Percentiles rank a stretch among this genome's conserved stretches.
Evolutionary conservation across 2,329 filamentous ascomycete genomes (phyloP).

Genomic region (Incumbomyces delicatus): DNA sequence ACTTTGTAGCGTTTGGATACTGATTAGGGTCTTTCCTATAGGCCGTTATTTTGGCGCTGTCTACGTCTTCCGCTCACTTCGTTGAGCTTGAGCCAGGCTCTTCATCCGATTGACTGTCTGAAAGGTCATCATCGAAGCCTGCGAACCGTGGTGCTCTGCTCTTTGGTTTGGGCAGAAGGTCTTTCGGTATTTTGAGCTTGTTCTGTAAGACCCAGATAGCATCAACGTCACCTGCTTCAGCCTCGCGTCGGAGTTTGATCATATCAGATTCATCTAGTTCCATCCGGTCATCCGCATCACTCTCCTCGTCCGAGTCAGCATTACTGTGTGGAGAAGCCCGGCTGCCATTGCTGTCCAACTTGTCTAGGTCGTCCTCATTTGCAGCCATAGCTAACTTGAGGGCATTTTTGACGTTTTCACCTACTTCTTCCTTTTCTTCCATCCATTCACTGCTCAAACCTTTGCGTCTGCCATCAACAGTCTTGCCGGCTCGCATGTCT

Average conservation of each 20-base stretch:
- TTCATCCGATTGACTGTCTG: slow-evolving; percentile 31
- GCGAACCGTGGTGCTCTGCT: slow-evolving; percentile 29
- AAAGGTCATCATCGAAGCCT: slow-evolving; percentile 40
- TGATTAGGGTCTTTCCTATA: too few species aligned
- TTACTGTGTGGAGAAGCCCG: slow-evolving; percentile 27
- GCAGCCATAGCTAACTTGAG: slow-evolving; percentile 60
- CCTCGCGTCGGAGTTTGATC: slow-evolving; percentile 15
- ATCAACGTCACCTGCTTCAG: slow-evolving; percentile 20
- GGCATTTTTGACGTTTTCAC: slow-evolving; percentile 71
- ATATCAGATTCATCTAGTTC: slow-evolving; percentile 20
- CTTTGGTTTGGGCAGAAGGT: slow-evolving; percentile 15
- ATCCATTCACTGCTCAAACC: slow-evolving; percentile 76
- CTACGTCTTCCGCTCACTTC: too few species aligned
- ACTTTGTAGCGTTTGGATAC: too few species aligned
- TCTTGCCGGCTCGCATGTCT: slow-evolving; percentile 63
- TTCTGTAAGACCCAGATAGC: slow-evolving; percentile 22
- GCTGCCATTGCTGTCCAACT: slow-evolving; percentile 23
- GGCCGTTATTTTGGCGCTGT: background rate
- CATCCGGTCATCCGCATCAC: slow-evolving; percentile 22
- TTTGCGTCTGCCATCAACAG: slow-evolving; percentile 44
- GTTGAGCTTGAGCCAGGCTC: too few species aligned
- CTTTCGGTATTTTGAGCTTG: slow-evolving; percentile 16
- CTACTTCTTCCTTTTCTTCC: slow-evolving; percentile 84
- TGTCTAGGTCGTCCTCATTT: slow-evolving; percentile 33
- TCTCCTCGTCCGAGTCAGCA: slow-evolving; percentile 31